Conservation (phyloP, 768 basidiomycete species). For the Macrocybe gigantea region DNA sequence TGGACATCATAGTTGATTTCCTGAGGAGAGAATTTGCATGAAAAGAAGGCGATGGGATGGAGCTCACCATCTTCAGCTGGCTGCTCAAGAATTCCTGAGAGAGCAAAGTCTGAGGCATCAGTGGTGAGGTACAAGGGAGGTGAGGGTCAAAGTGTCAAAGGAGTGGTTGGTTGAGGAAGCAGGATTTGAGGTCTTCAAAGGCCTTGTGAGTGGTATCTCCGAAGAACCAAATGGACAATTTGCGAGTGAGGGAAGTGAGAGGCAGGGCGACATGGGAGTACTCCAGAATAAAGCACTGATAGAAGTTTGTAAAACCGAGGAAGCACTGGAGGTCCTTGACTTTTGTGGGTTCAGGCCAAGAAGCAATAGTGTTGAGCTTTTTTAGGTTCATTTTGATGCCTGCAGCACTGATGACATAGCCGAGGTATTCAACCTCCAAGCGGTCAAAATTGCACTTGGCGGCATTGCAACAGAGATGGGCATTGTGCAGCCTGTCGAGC, state of each 20-base stretch:
- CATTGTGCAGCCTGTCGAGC: slow-evolving; percentile 21
- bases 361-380: slow-evolving; percentile 30
- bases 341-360: slow-evolving; percentile 27
- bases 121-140: slow-evolving; percentile 17
- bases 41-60: slow-evolving; percentile 35
- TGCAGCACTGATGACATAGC: slow-evolving; percentile 26
- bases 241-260: slow-evolving; percentile 18
- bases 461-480: slow-evolving; percentile 27
- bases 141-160: slow-evolving; percentile 26
- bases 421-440: slow-evolving; percentile 32
- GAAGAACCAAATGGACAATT: slow-evolving; percentile 3
- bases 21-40: too few species aligned
- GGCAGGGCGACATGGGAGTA: slow-evolving; percentile 19
- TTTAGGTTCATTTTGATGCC: slow-evolving; percentile 30
- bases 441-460: slow-evolving; percentile 35
- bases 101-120: slow-evolving; percentile 30
- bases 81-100: slow-evolving; percentile 25
- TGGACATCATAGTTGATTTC: slow-evolving; percentile 46
- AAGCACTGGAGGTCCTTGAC: slow-evolving; percentile 26
- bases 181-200: slow-evolving; percentile 19
- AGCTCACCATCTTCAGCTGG: slow-evolving; percentile 16
- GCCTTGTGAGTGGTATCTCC: slow-evolving; percentile 4
- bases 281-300: slow-evolving; percentile 16
- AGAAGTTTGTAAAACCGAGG: slow-evolving; percentile 29
- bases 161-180: slow-evolving; percentile 23